Conservation (phyloP, 331 rosid genomes). For the Malus hybrid region DNA sequence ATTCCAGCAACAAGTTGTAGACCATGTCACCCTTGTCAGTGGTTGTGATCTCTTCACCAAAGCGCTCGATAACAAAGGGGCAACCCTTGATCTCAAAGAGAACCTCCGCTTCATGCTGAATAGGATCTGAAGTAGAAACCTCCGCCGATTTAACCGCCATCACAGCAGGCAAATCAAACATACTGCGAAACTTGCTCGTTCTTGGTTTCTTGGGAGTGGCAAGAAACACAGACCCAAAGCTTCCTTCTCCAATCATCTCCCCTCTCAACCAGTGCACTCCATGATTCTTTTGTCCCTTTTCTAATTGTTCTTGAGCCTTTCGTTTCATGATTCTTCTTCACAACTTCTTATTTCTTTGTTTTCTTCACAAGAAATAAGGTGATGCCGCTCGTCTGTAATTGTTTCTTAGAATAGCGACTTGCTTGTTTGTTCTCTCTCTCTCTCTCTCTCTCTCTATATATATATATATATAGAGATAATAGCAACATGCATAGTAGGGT, state of each 20-base stretch:
- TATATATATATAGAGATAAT: too few relatives aligned
- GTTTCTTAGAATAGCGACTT: too few relatives aligned
- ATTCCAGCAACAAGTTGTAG: background rate
- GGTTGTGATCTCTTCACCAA: too few relatives aligned
- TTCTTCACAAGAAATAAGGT: too few relatives aligned
- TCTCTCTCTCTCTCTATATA: too few relatives aligned
- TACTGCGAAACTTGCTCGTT: too few relatives aligned
- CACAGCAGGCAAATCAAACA: background rate
- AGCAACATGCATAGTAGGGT: too few relatives aligned
- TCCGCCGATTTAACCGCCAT: slow-evolving; percentile 21
- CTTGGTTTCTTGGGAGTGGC: background rate
- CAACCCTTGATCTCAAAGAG: background rate
- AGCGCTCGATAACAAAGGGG: slow-evolving; percentile 8
- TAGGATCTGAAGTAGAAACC: background rate
- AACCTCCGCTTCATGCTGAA: slow-evolving; percentile 4
- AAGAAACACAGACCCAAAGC: background rate
- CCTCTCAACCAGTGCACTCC: slow-evolving; percentile 8
- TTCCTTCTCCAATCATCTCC: slow-evolving; percentile 5
- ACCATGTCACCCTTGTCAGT: too few relatives aligned
- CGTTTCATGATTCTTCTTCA: background rate
- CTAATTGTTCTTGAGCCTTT: background rate
- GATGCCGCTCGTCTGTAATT: too few relatives aligned
- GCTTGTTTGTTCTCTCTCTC: too few relatives aligned
- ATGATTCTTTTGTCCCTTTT: background rate
- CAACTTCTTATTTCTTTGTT: too few relatives aligned